A percentile compares a stretch with the other conserved stretches of the same genome.
phyloP scores from a whole-genome alignment of 129 eudicot species.

The Artemisia annua region DNA sequence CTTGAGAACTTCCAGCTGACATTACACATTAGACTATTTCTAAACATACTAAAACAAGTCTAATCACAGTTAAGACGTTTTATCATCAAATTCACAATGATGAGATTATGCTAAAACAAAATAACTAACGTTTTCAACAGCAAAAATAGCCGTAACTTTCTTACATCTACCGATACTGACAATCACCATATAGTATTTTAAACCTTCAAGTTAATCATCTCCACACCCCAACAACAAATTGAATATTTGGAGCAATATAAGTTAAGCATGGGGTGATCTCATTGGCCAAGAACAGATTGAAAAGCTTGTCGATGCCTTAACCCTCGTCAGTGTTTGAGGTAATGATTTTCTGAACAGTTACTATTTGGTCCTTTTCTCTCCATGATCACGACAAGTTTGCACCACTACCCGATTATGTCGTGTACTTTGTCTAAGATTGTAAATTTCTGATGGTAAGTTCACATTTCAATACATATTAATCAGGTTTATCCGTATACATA shows the following conservation, averaged over 20 bases:
- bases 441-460: slow-evolving; percentile 26
- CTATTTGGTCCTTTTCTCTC: slow-evolving; percentile 36
- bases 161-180: too few species aligned
- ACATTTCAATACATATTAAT: neutral
- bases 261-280: slow-evolving; percentile 30
- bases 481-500: neutral
- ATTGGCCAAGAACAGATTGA: slow-evolving; percentile 29
- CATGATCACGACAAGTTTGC: slow-evolving; percentile 34
- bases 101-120: too few species aligned
- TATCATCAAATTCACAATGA: too few species aligned
- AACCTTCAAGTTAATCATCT: too few species aligned
- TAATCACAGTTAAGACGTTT: too few species aligned
- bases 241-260: slow-evolving; percentile 32
- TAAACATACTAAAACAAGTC: too few species aligned
- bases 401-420: slow-evolving; percentile 27
- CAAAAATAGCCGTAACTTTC: too few species aligned
- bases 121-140: too few species aligned
- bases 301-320: slow-evolving; percentile 29
- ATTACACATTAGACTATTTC: too few species aligned
- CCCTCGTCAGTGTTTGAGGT: slow-evolving; percentile 37
- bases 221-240: slow-evolving; percentile 13
- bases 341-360: slow-evolving; percentile 44
- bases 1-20: too few species aligned
- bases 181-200: too few species aligned
- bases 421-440: slow-evolving; percentile 30